Percentiles rank a stretch among this genome's conserved stretches.
phyloP scores from a whole-genome alignment of 2,329 filamentous ascomycete genomes.

The Epichloe glyceriae region DNA sequence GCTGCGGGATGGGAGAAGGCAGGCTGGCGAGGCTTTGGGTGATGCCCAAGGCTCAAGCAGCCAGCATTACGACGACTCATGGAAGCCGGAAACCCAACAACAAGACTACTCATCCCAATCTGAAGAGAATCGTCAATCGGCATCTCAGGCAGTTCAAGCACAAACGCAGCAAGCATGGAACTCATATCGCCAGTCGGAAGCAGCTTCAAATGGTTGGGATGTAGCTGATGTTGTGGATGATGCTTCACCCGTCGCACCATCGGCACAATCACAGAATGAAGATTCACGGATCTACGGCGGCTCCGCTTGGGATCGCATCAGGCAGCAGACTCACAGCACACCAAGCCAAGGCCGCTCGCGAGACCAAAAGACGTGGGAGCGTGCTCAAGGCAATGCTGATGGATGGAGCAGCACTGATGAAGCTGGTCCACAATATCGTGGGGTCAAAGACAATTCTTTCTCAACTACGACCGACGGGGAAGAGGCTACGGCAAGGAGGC shows the following conservation, averaged over 20 bases:
- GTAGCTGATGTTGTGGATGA: slow-evolving; percentile 23
- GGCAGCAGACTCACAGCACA: slow-evolving; percentile 22
- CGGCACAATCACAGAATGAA: slow-evolving; percentile 14
- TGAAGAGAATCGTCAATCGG: slow-evolving; percentile 2
- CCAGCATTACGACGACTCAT: slow-evolving; percentile 9
- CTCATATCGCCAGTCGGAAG: slow-evolving; percentile 5
- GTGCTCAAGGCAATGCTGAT: slow-evolving; percentile 5
- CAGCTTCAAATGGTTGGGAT: slow-evolving; percentile 12
- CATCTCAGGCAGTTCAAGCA: neutral
- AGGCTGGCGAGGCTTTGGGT: slow-evolving; percentile 7
- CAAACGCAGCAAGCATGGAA: slow-evolving; percentile 9
- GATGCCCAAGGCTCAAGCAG: slow-evolving; percentile 8
- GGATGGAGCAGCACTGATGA: slow-evolving; percentile 15
- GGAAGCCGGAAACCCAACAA: slow-evolving; percentile 9
- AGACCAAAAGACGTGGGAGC: slow-evolving; percentile 9
- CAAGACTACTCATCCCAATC: slow-evolving; percentile 6
- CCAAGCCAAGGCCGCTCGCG: slow-evolving; percentile 12
- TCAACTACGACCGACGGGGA: slow-evolving; percentile 23
- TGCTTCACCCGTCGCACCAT: slow-evolving; percentile 29
- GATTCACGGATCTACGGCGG: slow-evolving; percentile 10
- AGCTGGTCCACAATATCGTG: slow-evolving; percentile 9
- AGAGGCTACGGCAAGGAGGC: slow-evolving; percentile 24
- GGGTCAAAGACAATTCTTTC: slow-evolving; percentile 18
- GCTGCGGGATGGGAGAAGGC: slow-evolving; percentile 9
- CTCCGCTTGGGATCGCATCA: slow-evolving; percentile 33